A percentile compares a stretch with the other conserved stretches of the same genome.
These are phyloP conservation scores for button mushroom (Agaricus bisporus) DNA, from an alignment of 768 basidiomycete species.

Conservation along the genomic window DNA sequence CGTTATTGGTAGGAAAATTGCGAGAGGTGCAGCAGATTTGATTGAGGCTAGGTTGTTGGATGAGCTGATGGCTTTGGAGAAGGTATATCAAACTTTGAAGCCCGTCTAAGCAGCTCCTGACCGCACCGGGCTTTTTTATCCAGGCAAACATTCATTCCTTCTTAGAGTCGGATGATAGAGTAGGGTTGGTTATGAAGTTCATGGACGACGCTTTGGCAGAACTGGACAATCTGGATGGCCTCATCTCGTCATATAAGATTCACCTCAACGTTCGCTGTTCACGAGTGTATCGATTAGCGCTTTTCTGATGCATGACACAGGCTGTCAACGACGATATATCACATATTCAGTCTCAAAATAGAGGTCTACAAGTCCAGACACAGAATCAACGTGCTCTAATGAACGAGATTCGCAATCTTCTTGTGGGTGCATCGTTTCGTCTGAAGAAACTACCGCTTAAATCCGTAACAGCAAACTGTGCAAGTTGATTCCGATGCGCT, in stretches of 20 bases:
- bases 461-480: slow-evolving; percentile 70
- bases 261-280: slow-evolving; percentile 75
- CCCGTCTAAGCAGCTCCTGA: neutral
- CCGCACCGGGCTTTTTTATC: neutral
- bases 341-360: slow-evolving; percentile 93
- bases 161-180: slow-evolving; percentile 91
- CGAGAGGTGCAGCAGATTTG: slow-evolving; percentile 76
- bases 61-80: slow-evolving; percentile 90
- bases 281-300: slow-evolving; percentile 1
- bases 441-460: neutral
- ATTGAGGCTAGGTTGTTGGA: slow-evolving; percentile 87
- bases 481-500: slow-evolving; percentile 82
- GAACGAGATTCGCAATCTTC: slow-evolving; percentile 78
- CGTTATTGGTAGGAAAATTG: slow-evolving; percentile 57
- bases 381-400: slow-evolving; percentile 89
- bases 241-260: slow-evolving; percentile 91
- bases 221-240: slow-evolving; percentile 83
- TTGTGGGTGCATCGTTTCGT: slow-evolving; percentile 41
- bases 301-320: slow-evolving; percentile 32
- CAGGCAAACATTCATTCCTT: slow-evolving; percentile 98
- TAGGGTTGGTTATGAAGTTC: slow-evolving; percentile 76
- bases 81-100: slow-evolving; percentile 40
- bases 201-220: slow-evolving; percentile 88
- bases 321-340: slow-evolving; percentile 93
- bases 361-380: slow-evolving; percentile 95